phyloP scores from a whole-genome alignment of 1,284 basidiomycete genomes.

The Irpex lacteus region DNA sequence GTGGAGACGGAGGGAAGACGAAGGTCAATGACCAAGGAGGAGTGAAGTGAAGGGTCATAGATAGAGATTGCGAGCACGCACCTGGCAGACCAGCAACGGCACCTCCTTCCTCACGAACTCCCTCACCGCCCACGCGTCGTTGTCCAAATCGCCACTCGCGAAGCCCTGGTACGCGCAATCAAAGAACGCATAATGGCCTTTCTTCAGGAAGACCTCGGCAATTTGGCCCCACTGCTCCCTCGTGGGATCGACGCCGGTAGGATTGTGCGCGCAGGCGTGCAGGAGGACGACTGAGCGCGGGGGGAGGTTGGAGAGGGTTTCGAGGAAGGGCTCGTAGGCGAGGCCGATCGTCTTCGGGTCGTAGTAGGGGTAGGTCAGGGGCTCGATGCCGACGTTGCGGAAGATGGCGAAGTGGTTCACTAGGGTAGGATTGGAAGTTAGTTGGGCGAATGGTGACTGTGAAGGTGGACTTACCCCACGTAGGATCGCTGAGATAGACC shows the following conservation, averaged over 20 bases:
- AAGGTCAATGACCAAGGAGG: too few species aligned
- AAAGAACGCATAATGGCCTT: constrained; percentile 89
- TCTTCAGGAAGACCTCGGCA: constrained; percentile 71
- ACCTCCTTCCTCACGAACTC: constrained; percentile 76
- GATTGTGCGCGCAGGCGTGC: constrained; percentile 95
- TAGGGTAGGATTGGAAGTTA: constrained; percentile 28
- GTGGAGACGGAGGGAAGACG: neutral
- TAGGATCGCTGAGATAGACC: constrained; percentile 86
- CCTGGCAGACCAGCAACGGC: constrained; percentile 86
- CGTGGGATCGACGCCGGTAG: constrained; percentile 94
- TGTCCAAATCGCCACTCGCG: constrained; percentile 80
- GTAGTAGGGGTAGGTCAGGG: constrained; percentile 87
- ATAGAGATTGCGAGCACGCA: constrained; percentile 26
- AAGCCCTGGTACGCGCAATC: constrained; percentile 97
- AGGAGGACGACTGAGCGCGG: constrained; percentile 83
- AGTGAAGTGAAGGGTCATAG: neutral
- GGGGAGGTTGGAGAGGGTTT: constrained; percentile 63
- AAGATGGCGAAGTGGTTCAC: constrained; percentile 93
- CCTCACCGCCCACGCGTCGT: constrained; percentile 74
- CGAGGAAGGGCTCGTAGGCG: constrained; percentile 76
- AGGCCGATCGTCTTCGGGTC: constrained; percentile 88
- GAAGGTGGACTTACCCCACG: constrained; percentile 74
- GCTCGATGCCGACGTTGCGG: constrained; percentile 78
- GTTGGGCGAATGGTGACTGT: neutral
- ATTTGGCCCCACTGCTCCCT: constrained; percentile 85